Evolutionary conservation across 176 grass and related monocot genomes (phyloP), one percentile per base, ranked within the genome.

Genomic region (Typha latifolia): DNA sequence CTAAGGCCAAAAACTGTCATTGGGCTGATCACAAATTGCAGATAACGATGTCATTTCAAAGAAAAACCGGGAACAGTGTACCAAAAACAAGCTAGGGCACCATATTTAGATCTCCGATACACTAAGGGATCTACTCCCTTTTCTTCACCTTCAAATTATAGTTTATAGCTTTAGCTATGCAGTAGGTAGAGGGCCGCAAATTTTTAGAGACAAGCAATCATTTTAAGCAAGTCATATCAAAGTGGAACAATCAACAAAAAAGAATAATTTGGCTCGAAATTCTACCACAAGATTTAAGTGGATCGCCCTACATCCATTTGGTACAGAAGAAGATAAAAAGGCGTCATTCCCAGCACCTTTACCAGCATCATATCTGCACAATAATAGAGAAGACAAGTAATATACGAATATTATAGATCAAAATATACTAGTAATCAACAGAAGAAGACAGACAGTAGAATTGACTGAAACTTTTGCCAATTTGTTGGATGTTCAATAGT

Each of bases 211-310:
- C 19, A 12, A 69, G 16, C 0, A 16, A 12, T 32, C 66, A 37
- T 66, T 12, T 51, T 20, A 22, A n/a, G 19, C 34, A 31, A 6
- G 32, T 32, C 10, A 8, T 72, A 32, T 12, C 3, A 6, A 51
- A 74, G 49, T 3, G 48, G 2, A 57, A 26, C 5, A 11, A 68
- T 18, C 15, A 74, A 49, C 26, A 16, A 18, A 22, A 72, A 27
- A 34, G 8, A 34, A 5, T 43, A 67, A 81, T 14, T 79, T 63
- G 32, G 20, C 21, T 43, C 62, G 72, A 19, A 51, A 3, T 72
- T 67, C 74, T 74, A 92, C 93, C 63, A 97, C 83, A 52, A 92
- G 85, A 78, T 92, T 97, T 68, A 97, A 83, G 86, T 97, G 94
- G 71, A 90, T 85, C 15, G 87, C 66, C 70, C 59, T 69, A 55